Conservation (phyloP, 805 yeast species). For the Pichia pseudocactophila region DNA sequence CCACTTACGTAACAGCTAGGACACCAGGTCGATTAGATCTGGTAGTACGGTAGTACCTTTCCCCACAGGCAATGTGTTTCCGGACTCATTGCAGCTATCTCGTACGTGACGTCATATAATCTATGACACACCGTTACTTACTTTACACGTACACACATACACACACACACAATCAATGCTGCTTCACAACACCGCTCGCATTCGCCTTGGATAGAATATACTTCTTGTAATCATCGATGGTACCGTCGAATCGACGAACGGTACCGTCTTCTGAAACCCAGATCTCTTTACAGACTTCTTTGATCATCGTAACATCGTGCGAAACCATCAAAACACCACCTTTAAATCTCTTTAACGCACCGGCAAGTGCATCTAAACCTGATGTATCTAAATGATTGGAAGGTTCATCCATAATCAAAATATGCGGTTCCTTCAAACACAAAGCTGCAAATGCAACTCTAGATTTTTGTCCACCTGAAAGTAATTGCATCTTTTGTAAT, state of each 20-base stretch:
- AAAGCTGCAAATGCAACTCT: constrained; percentile 97
- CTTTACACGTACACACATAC: no score
- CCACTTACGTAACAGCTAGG: no score
- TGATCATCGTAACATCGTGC: constrained; percentile 90
- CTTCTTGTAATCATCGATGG: constrained; percentile 81
- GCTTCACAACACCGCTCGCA: constrained; percentile 82
- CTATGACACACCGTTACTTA: no score
- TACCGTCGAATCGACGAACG: constrained; percentile 72
- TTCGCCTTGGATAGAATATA: constrained; percentile 74
- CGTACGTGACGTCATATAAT: no score
- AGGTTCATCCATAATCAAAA: constrained; percentile 92
- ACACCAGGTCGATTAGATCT: no score
- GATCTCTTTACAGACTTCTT: constrained; percentile 82
- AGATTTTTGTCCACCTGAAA: constrained; percentile 98
- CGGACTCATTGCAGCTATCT: no score
- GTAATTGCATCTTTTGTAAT: constrained; percentile 75
- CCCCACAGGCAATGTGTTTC: no score
- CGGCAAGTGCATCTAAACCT: constrained; percentile 92
- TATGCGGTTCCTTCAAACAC: constrained; percentile 84
- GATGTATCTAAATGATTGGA: constrained; percentile 97
- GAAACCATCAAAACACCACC: constrained; percentile 98
- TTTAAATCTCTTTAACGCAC: constrained; percentile 76
- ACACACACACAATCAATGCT: no score
- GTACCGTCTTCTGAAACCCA: constrained; percentile 90
- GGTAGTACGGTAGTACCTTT: no score